phyloP scores from a whole-genome alignment of 2,329 filamentous ascomycete genomes.

The Tolypocladium paradoxum region DNA sequence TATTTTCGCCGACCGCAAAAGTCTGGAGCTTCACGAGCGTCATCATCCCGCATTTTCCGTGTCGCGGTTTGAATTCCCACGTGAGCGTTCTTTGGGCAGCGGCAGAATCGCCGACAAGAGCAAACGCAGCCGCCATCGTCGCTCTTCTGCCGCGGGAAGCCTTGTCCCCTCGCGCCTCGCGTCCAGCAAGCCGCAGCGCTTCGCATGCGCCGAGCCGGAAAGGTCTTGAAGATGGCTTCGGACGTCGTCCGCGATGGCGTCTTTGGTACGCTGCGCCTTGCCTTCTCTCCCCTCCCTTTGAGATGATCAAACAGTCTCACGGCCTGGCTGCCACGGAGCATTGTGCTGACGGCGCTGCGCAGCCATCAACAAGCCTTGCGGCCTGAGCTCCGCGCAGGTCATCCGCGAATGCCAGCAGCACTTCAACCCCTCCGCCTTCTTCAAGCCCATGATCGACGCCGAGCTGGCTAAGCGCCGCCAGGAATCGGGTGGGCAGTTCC shows the following conservation, averaged over 20 bases:
- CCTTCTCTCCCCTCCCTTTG: neutral
- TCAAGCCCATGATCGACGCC: slow-evolving; percentile 63
- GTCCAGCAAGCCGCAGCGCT: neutral
- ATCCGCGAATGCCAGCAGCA: slow-evolving; percentile 76
- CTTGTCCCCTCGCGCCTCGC: neutral
- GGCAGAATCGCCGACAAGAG: neutral
- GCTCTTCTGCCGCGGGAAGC: neutral
- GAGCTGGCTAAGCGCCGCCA: slow-evolving; percentile 45
- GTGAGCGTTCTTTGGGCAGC: neutral
- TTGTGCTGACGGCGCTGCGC: slow-evolving; percentile 3
- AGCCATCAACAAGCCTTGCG: slow-evolving; percentile 91
- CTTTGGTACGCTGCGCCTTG: slow-evolving; percentile 34
- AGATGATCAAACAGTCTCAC: neutral
- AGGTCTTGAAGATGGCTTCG: slow-evolving; percentile 39
- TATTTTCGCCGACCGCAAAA: neutral
- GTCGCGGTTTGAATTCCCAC: neutral
- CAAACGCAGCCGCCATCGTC: neutral
- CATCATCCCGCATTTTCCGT: neutral
- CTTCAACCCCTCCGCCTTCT: slow-evolving; percentile 72
- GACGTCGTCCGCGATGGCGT: slow-evolving; percentile 44
- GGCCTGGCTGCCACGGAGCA: neutral
- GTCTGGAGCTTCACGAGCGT: neutral
- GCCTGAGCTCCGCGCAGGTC: slow-evolving; percentile 79
- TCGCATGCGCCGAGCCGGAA: slow-evolving; percentile 21
- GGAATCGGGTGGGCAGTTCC: slow-evolving; percentile 48